Percentiles rank a stretch among this genome's conserved stretches.
Evolutionary conservation across 495 filamentous ascomycete species (phyloP).

Genomic region (Viridothelium virens): DNA sequence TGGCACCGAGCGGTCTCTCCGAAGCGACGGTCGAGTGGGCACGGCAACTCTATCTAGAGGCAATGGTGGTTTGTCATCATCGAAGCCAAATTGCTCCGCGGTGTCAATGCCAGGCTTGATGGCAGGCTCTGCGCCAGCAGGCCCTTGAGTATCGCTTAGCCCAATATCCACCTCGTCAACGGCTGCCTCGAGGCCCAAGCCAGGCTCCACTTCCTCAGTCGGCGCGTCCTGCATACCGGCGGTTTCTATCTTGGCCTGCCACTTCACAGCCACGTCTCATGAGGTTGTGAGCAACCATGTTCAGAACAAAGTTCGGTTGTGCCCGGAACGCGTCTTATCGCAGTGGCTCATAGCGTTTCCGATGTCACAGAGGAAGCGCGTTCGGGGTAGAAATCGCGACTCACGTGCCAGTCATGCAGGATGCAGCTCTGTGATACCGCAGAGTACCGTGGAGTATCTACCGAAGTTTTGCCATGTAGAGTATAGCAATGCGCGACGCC

Average conservation of each 20-base stretch:
- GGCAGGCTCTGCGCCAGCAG: neutral
- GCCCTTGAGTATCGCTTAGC: neutral
- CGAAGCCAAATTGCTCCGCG: neutral
- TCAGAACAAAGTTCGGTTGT: neutral
- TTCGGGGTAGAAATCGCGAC: no score
- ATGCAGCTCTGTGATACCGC: no score
- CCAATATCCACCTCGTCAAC: slow-evolving; percentile 5
- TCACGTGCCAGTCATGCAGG: no score
- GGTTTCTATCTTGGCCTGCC: neutral
- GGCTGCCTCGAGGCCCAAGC: slow-evolving; percentile 1
- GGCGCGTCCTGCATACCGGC: neutral
- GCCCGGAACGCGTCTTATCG: neutral
- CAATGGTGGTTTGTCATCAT: neutral
- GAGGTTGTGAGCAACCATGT: neutral
- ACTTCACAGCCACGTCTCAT: neutral
- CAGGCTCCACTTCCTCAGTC: neutral
- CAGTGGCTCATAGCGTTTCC: no score
- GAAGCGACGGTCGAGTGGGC: slow-evolving; percentile 44
- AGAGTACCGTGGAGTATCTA: neutral
- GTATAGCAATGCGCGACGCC: no score
- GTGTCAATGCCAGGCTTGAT: slow-evolving; percentile 14
- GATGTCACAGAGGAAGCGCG: no score
- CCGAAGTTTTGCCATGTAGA: neutral
- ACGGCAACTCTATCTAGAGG: slow-evolving; percentile 13
- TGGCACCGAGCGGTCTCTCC: slow-evolving; percentile 49